Conservation (phyloP, 345 rosid species). For the Lepidium didymum region DNA sequence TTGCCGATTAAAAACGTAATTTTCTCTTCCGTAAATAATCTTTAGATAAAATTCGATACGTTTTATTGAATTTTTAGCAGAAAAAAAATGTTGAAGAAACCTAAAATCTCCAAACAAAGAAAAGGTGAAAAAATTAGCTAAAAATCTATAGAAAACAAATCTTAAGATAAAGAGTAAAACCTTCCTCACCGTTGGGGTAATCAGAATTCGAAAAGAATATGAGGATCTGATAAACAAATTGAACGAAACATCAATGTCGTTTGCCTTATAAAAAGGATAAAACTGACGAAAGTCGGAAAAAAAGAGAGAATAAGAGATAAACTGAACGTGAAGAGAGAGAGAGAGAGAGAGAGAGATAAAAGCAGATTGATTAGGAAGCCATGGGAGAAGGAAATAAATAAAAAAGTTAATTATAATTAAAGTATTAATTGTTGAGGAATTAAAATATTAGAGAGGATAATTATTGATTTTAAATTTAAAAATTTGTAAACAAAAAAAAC, state of each 20-base stretch:
- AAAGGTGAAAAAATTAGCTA: background rate
- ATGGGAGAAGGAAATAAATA: slow-evolving; percentile 29
- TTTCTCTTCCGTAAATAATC: background rate
- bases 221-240: slow-evolving; percentile 27
- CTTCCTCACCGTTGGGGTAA: slow-evolving; percentile 36
- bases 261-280: slow-evolving; percentile 13
- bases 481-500: slow-evolving; percentile 11
- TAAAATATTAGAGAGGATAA: slow-evolving; percentile 9
- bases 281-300: background rate
- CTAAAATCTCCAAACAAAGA: background rate
- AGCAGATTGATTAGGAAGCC: slow-evolving; percentile 41
- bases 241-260: slow-evolving; percentile 30
- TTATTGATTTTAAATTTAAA: background rate
- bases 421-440: background rate
- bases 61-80: background rate
- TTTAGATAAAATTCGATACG: background rate
- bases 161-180: too few species aligned
- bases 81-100: background rate
- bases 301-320: slow-evolving; percentile 17
- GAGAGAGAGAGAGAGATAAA: background rate
- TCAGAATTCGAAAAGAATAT: background rate
- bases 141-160: background rate
- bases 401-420: background rate
- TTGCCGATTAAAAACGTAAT: background rate
- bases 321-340: slow-evolving; percentile 21